Evolutionary conservation across 495 filamentous ascomycete genomes (phyloP), one percentile per base, ranked within the genome.

Genomic region (Jackrogersella multiformis): DNA sequence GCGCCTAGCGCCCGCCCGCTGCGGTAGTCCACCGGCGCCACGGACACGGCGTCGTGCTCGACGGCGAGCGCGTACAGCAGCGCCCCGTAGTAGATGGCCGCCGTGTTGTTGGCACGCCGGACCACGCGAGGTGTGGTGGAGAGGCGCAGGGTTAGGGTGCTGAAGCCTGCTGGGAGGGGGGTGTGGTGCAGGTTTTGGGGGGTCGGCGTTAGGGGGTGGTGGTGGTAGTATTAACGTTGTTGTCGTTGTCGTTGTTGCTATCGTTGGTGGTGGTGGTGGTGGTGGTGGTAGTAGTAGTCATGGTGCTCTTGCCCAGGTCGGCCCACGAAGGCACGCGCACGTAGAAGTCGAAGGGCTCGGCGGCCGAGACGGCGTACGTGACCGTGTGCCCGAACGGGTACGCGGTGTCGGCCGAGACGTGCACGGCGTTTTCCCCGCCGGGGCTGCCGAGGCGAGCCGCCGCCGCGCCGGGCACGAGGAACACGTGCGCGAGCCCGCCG

Each of bases 21-120:
- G 16, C 72, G 58, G 36, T 66, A 64, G 12, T 57, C 68, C 1
- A 41, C 13, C 45, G 73, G 74, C 8, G 69, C 60, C 7, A 60
- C 15, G 23, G 61, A 60, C n/a, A 36, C 58, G 6, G 57, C 56
- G 58, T 71, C 61, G 34, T 49, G 45, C 21, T 71, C 72, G 35
- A 86, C 71, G 38, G 82, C 76, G 9, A 87, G 78, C 1, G 84
- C 82, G 71, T 86, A 88, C 4, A 88, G 73, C 0, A 88, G 74
- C 1, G 83, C 72, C 24, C 86, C 86, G 57, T 81, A 74, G 72
- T 85, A 82, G 45, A 88, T 69, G 1, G 86, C 76, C 2, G 87
- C 75, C 0, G 86, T 86, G 60, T 80, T 73, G 70, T 88, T 88
- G 20, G 80, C 80, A 34, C 85, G 77, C 2, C 62, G 44, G 34